These are phyloP conservation scores for Suillus clintonianus DNA, from an alignment of 768 basidiomycete genomes.

Conservation along the genomic window DNA sequence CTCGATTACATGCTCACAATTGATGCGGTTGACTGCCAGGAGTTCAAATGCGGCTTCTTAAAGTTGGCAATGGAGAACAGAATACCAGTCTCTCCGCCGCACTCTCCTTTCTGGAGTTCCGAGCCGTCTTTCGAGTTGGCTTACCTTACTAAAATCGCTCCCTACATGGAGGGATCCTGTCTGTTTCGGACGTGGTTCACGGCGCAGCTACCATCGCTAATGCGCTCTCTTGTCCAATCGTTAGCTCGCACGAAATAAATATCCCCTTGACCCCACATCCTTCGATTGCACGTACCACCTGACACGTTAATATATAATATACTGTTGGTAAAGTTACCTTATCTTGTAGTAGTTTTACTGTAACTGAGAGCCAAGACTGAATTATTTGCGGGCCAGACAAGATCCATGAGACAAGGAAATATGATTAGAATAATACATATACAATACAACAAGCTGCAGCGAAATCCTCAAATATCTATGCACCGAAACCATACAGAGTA, in stretches of 20 bases:
- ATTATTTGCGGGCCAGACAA: too few species aligned
- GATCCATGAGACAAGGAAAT: not conserved
- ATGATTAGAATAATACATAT: slow-evolving; percentile 31
- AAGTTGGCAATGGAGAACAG: not conserved
- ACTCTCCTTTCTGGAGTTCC: not conserved
- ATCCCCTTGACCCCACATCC: not conserved
- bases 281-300: not conserved
- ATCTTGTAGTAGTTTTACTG: not conserved
- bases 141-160: not conserved
- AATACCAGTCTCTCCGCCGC: not conserved
- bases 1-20: not conserved
- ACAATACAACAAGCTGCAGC: slow-evolving; percentile 18
- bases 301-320: not conserved
- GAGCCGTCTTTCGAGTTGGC: too few species aligned
- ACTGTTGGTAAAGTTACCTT: not conserved
- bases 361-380: not conserved
- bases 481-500: slow-evolving; percentile 52
- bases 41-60: not conserved
- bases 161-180: not conserved
- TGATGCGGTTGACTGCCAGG: not conserved
- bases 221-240: not conserved
- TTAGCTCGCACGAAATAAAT: not conserved
- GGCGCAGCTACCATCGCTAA: not conserved
- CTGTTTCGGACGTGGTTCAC: not conserved
- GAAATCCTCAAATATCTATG: slow-evolving; percentile 12